Base-by-base conservation (phyloP, 129 eudicot species). In the Pulicaria dysenterica region DNA sequence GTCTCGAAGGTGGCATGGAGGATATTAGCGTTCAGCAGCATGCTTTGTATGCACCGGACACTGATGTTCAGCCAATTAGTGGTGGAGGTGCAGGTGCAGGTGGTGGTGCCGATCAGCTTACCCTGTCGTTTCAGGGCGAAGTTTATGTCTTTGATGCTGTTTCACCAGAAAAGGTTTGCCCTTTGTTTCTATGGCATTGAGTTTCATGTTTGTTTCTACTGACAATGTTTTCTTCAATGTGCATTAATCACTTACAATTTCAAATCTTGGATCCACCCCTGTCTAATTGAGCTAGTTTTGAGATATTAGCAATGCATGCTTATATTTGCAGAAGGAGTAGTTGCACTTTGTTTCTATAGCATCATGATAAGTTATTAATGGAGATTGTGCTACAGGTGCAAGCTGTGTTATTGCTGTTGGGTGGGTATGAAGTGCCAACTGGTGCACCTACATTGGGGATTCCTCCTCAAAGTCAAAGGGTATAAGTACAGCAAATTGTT, bases 381-480 rank as follows among this genome's bases (percentile, higher is more conserved):
- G 66, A 59, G 36, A 61, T 63, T 53, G 51, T 75, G 51, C 83
- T 75, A 57, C 83, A 93, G 98, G 98, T 93, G 75, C 98, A 89
- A 84, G 96, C 95, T 76, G 96, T 93, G 73, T 84, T 93, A 57
- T 74, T 93, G 75, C 82, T 93, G 6, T 87, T 93, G 95, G 98
- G 98, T 47, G 98, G 98, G 64, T 86, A 83, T 82, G 98, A 93
- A 65, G 91, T 87, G 16, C 95, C 98, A 58, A 78, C 88, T 56
- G 89, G 95, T 17, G 81, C 89, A 16, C 92, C 98, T 50, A 71
- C 92, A 44, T 41, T 79, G 67, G 86, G 87, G 61, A 70, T 84
- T 64, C 78, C 92, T 24, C 84, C 90, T 58, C 98, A 90, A 46
- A 84, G 77, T 80, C 95, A 82, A 47, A 80, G 86, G 89, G 98